Evolutionary conservation across 768 basidiomycete genomes (phyloP).

Genomic region (Suillus clintonianus): DNA sequence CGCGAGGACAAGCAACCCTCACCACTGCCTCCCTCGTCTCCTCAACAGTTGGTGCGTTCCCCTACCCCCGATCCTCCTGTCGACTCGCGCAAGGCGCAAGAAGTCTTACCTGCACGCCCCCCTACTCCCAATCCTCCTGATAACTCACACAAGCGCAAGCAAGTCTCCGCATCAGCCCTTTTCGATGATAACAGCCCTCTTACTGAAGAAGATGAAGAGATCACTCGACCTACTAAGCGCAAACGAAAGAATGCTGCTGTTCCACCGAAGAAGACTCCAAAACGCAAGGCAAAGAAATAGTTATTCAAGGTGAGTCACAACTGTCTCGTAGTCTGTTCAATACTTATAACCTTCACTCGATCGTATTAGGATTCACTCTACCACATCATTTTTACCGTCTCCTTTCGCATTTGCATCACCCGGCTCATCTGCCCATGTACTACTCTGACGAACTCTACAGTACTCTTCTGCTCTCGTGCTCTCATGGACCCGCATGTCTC

Average conservation of each 20-base stretch:
- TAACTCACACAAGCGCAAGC: background rate
- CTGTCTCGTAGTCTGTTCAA: background rate
- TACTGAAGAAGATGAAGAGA: background rate
- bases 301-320: background rate
- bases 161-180: background rate
- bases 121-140: background rate
- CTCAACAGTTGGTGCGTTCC: background rate
- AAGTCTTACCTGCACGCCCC: background rate
- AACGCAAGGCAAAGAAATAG: background rate
- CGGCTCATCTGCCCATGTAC: background rate
- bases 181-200: background rate
- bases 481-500: background rate
- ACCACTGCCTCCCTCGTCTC: background rate
- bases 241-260: background rate
- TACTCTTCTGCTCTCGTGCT: background rate
- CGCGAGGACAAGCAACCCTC: too few relatives aligned
- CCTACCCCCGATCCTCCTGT: background rate
- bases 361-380: background rate
- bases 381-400: background rate
- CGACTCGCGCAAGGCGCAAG: background rate
- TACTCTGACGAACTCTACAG: background rate
- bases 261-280: background rate
- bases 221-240: background rate
- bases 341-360: background rate
- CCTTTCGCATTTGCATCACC: background rate